Evolutionary conservation across 352 stramenopile genomes (phyloP).

Genomic region (Pythium coloratum): DNA sequence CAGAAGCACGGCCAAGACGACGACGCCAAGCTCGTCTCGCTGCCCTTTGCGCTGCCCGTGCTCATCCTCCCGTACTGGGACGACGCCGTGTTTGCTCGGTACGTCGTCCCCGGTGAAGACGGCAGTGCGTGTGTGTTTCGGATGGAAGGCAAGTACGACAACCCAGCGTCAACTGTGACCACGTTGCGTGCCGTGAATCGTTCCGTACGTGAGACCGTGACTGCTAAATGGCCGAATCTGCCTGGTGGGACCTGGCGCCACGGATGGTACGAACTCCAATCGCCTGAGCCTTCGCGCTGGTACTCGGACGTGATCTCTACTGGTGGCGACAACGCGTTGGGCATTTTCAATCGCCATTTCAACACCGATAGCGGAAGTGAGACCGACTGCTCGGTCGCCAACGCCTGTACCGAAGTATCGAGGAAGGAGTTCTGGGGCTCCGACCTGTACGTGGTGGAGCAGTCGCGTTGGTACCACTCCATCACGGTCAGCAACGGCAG

Average conservation of each 20-base stretch:
- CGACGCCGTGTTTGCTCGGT: slow-evolving; percentile 31
- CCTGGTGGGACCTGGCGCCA: slow-evolving; percentile 36
- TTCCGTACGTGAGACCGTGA: slow-evolving; percentile 31
- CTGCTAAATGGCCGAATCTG: slow-evolving; percentile 35
- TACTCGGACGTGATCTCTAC: slow-evolving; percentile 41
- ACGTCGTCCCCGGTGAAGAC: slow-evolving; percentile 34
- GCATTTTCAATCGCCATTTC: slow-evolving; percentile 38
- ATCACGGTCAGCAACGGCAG: slow-evolving; percentile 28
- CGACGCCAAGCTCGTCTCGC: slow-evolving; percentile 19
- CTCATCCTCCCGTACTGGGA: slow-evolving; percentile 50
- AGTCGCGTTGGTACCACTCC: not conserved
- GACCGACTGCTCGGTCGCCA: slow-evolving; percentile 30
- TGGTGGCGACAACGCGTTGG: slow-evolving; percentile 15
- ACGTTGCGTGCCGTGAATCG: slow-evolving; percentile 30
- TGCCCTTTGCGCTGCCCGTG: slow-evolving; percentile 37
- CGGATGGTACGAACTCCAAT: slow-evolving; percentile 41
- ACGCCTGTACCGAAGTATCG: not conserved
- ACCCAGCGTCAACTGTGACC: slow-evolving; percentile 15
- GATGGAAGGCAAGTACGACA: slow-evolving; percentile 33
- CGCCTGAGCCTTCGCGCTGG: slow-evolving; percentile 13
- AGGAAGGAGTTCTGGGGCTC: slow-evolving; percentile 15
- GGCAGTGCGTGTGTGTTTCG: slow-evolving; percentile 47
- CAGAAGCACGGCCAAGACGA: slow-evolving; percentile 11
- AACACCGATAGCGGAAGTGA: slow-evolving; percentile 29
- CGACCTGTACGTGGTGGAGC: slow-evolving; percentile 8